Conservation (phyloP, 1,284 basidiomycete genomes). For the Ganoderma multipileum region DNA sequence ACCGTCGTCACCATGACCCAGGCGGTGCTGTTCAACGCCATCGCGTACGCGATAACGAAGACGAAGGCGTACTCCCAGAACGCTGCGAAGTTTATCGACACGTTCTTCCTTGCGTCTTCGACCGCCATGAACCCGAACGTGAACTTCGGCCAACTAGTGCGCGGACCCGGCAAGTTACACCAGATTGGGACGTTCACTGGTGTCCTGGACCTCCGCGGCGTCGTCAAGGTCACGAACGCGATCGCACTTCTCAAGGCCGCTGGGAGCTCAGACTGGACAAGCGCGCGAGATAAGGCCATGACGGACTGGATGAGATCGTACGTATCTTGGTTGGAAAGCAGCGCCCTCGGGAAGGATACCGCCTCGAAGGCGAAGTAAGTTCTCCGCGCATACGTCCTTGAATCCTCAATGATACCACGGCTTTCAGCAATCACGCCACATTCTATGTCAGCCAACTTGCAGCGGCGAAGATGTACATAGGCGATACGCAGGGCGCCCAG, state of each 20-base stretch:
- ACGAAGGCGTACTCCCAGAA: conserved; percentile 46
- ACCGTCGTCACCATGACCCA: conserved; percentile 62
- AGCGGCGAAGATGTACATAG: conserved; percentile 45
- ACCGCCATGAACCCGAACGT: conserved; percentile 76
- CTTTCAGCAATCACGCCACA: conserved; percentile 64
- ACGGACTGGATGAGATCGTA: conserved; percentile 57
- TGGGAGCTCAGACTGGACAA: conserved; percentile 62
- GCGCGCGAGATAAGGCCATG: conserved; percentile 57
- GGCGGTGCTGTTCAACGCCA: conserved; percentile 65
- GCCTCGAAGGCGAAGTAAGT: conserved; percentile 60
- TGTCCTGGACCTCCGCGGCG: conserved; percentile 66
- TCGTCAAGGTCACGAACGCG: conserved; percentile 66
- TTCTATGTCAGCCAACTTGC: conserved; percentile 54
- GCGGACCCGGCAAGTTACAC: conserved; percentile 60
- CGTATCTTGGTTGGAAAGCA: conserved; percentile 62
- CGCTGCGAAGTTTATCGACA: conserved; percentile 54
- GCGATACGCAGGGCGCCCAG: conserved; percentile 49
- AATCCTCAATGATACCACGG: conserved; percentile 4
- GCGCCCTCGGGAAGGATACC: conserved; percentile 55
- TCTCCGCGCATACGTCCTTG: background rate
- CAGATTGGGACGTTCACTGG: conserved; percentile 64
- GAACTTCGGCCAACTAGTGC: conserved; percentile 68
- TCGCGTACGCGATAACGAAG: conserved; percentile 59
- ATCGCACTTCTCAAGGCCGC: conserved; percentile 61
- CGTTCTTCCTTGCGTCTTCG: conserved; percentile 64